Evolutionary conservation across 441 rosid species (phyloP).

Genomic region (Syzygium syzygioides): DNA sequence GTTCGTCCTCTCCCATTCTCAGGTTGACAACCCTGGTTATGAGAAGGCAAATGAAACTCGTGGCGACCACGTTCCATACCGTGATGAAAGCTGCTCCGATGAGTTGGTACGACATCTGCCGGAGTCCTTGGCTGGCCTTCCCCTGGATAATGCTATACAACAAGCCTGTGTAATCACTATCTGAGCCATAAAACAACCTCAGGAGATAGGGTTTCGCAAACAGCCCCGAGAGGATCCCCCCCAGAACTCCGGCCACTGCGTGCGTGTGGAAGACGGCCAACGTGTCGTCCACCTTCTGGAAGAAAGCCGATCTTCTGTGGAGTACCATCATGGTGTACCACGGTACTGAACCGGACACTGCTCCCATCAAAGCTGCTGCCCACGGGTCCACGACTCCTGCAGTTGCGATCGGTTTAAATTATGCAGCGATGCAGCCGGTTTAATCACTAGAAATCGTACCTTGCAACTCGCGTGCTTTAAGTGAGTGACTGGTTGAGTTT

Average conservation of each 20-base stretch:
- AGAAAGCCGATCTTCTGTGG: slow-evolving; percentile 40
- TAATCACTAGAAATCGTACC: not conserved
- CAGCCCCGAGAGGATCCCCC: slow-evolving; percentile 49
- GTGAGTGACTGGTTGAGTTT: not conserved
- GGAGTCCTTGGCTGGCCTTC: slow-evolving; percentile 16
- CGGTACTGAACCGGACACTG: slow-evolving; percentile 33
- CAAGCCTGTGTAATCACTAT: slow-evolving; percentile 16
- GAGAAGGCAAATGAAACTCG: slow-evolving; percentile 46
- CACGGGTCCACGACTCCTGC: slow-evolving; percentile 51
- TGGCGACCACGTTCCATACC: slow-evolving; percentile 34
- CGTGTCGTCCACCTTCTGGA: slow-evolving; percentile 61
- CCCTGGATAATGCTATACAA: slow-evolving; percentile 20
- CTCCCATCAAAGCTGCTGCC: slow-evolving; percentile 54
- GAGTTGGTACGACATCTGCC: slow-evolving; percentile 33
- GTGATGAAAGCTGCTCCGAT: slow-evolving; percentile 35
- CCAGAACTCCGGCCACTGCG: slow-evolving; percentile 51
- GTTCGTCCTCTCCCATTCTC: slow-evolving; percentile 44
- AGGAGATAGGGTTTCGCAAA: slow-evolving; percentile 45
- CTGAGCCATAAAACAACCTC: slow-evolving; percentile 6
- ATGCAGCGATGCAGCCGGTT: not conserved
- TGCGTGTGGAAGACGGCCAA: slow-evolving; percentile 63
- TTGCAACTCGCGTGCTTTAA: not conserved
- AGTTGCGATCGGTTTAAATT: not conserved
- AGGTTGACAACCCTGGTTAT: slow-evolving; percentile 35
- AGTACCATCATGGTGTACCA: slow-evolving; percentile 68